Evolutionary conservation across 2,329 filamentous ascomycete species (phyloP).

Genomic region (Allantophomopsis lycopodina): DNA sequence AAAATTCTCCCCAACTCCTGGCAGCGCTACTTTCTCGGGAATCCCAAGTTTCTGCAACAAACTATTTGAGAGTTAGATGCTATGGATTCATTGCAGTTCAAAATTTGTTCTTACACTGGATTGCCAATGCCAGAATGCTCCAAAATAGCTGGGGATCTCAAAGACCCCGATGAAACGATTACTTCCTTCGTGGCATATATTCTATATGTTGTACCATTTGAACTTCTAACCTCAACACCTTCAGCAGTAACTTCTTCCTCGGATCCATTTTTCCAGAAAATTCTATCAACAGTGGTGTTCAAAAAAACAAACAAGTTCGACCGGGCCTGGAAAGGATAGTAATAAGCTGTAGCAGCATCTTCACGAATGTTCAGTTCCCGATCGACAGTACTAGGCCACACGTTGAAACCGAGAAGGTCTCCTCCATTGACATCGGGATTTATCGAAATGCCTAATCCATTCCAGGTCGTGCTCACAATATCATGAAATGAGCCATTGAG

Average conservation of each 20-base stretch:
- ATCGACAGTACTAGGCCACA: slow-evolving; percentile 27
- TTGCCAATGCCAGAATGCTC: slow-evolving; percentile 20
- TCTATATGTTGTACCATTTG: slow-evolving; percentile 12
- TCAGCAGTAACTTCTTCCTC: neutral
- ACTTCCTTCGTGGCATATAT: slow-evolving; percentile 13
- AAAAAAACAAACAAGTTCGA: slow-evolving; percentile 20
- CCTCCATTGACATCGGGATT: slow-evolving; percentile 26
- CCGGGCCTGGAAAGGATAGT: slow-evolving; percentile 22
- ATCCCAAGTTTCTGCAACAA: slow-evolving; percentile 6
- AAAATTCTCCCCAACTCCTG: slow-evolving; percentile 1
- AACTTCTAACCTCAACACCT: slow-evolving; percentile 7
- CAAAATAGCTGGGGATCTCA: slow-evolving; percentile 15
- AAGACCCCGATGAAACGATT: slow-evolving; percentile 14
- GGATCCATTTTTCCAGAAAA: slow-evolving; percentile 3
- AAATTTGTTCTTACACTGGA: neutral
- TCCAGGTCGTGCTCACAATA: slow-evolving; percentile 18
- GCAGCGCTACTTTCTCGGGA: slow-evolving; percentile 3
- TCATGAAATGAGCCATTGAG: slow-evolving; percentile 16
- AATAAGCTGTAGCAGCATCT: slow-evolving; percentile 27
- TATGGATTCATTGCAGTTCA: too few species aligned
- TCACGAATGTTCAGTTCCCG: slow-evolving; percentile 20
- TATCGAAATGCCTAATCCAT: slow-evolving; percentile 15
- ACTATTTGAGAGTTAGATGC: neutral
- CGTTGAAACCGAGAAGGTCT: slow-evolving; percentile 21
- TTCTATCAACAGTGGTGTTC: slow-evolving; percentile 5